A percentile compares a stretch with the other conserved stretches of the same genome.
Conservation (phyloP, 352 stramenopile species). For the Elongisporangium undulatum region DNA sequence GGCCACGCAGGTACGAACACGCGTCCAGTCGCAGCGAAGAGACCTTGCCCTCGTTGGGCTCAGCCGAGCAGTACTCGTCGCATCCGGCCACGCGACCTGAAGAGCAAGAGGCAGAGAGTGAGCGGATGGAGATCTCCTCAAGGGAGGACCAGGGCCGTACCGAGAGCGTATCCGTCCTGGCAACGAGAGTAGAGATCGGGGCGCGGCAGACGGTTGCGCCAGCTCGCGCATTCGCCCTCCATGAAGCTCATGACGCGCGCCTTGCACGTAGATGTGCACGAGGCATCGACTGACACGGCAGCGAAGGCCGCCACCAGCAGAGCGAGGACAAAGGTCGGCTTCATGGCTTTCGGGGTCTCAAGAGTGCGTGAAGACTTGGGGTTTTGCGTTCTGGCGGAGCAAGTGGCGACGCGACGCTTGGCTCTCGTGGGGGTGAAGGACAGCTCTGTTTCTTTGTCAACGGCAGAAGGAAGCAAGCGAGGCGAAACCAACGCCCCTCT, state of each 20-base stretch:
- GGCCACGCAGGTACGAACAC: constrained; percentile 30
- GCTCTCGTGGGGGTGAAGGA: background rate
- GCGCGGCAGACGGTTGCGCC: constrained; percentile 36
- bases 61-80: constrained; percentile 24
- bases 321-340: background rate
- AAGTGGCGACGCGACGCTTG: background rate
- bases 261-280: constrained; percentile 29
- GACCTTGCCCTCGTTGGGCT: constrained; percentile 16
- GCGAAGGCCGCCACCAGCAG: constrained; percentile 9
- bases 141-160: background rate
- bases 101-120: background rate
- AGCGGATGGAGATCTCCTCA: background rate
- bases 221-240: constrained; percentile 31
- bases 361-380: background rate
- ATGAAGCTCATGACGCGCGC: constrained; percentile 36
- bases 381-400: background rate
- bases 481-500: background rate
- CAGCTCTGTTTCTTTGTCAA: background rate
- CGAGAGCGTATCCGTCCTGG: constrained; percentile 33
- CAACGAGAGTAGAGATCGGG: constrained; percentile 51
- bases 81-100: constrained; percentile 30
- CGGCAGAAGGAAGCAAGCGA: background rate
- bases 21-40: constrained; percentile 39
- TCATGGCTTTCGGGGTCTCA: background rate
- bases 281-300: constrained; percentile 4